Evolutionary conservation across 257 asterid species (phyloP), one percentile per base, ranked within the genome.

Genomic region (Solanum pimpinellifolium): DNA sequence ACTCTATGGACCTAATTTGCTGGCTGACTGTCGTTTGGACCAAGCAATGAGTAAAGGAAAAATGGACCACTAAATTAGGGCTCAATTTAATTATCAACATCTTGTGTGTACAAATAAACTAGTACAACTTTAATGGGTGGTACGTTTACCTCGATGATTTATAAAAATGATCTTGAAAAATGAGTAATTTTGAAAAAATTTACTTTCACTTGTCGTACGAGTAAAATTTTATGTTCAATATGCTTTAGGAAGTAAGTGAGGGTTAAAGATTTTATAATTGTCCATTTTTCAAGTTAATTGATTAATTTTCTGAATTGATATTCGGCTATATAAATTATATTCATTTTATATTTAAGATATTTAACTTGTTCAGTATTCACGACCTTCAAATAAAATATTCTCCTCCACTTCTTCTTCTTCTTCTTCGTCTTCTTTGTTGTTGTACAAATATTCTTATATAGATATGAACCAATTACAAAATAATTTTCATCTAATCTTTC

Each of bases 191-290:
- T 69, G 3, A 69, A 69, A 4, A 23, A 0, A 3, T 27, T 68
- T 0, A 15, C 6, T 13, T 14, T 0, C 33, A 0, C 0, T 27
- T 1, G 5, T 8, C 3, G 7, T 14, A 68, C 23, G 0, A 29
- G 11, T 3, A 29, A 27, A 68, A 0, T 11, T 29, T 68, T 27
- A 27, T 11, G 16, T 2, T 62, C n/a, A 23, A 62, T 62, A 62
- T 4, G 3, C 15, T 1, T 11, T n/a, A 65, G 6, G 33, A 1
- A 6, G 8, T 2, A 65, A 68, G 37, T 14, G 39, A 68, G 39
- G 6, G 10, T 7, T 6, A 27, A 29, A 69, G 31, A 14, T 20
- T 20, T 52, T 52, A 6, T 23, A 27, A 27, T 1, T 9, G 18
- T 68, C 39, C 4, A 0, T 27, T 68, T 68, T 27, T 68, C 21